phyloP scores from a whole-genome alignment of 768 basidiomycete species.

The Dioszegia hungarica region DNA sequence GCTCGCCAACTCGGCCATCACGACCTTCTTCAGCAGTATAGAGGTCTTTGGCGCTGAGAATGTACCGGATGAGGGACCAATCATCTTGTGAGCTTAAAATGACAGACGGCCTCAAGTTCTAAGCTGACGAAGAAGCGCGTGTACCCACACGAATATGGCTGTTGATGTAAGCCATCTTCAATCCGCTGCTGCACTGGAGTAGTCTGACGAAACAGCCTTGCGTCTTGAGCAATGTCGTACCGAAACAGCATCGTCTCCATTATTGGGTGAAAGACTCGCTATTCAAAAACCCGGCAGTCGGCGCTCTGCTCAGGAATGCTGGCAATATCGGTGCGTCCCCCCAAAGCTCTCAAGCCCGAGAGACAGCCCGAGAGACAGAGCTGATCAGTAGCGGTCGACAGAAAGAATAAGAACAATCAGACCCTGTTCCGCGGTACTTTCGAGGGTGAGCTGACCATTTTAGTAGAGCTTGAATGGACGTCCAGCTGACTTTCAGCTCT shows the following conservation, averaged over 20 bases:
- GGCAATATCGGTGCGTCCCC: conserved; percentile 68
- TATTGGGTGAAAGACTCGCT: conserved; percentile 70
- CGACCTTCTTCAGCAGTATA: conserved; percentile 84
- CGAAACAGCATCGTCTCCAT: conserved; percentile 73
- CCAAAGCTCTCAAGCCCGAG: not conserved
- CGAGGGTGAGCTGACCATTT: conserved; percentile 51
- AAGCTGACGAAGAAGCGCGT: conserved; percentile 55
- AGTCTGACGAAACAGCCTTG: conserved; percentile 23
- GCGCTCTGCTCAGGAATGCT: conserved; percentile 72
- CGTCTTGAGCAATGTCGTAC: conserved; percentile 68
- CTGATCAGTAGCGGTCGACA: conserved; percentile 66
- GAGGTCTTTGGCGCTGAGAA: conserved; percentile 81
- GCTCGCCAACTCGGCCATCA: conserved; percentile 67
- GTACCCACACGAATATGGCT: conserved; percentile 94
- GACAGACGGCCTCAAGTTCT: no score
- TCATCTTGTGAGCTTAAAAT: conserved; percentile 68
- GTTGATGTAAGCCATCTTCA: conserved; percentile 58
- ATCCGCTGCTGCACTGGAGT: not conserved
- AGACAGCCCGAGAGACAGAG: no score
- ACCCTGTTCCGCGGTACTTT: conserved; percentile 83
- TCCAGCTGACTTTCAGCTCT: conserved; percentile 53
- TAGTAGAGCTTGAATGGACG: not conserved
- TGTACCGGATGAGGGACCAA: conserved; percentile 79
- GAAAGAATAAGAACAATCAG: conserved; percentile 87
- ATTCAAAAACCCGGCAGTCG: conserved; percentile 70